These are phyloP conservation scores for Apiotrichum porosum DNA, from an alignment of 1,284 basidiomycete species.

Conservation along the genomic window DNA sequence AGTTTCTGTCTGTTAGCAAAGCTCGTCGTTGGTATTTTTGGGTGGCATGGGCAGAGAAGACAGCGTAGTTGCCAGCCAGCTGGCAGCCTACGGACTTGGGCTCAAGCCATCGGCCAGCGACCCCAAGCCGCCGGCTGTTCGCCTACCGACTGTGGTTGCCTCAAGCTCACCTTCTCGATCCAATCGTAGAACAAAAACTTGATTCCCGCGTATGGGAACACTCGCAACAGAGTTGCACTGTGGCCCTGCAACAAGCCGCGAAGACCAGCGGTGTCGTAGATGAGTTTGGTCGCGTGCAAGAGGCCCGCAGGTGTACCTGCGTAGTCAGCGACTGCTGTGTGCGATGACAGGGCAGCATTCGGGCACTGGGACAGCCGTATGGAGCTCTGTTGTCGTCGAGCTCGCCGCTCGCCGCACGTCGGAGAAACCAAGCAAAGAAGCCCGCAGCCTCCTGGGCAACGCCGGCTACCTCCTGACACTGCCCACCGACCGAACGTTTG, in stretches of 20 bases:
- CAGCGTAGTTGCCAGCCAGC: too few species aligned
- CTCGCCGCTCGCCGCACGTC: too few species aligned
- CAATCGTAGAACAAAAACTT: constrained; percentile 98
- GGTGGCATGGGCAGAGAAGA: too few species aligned
- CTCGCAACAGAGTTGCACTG: constrained; percentile 69
- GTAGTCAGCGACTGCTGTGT: background rate
- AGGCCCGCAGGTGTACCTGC: constrained; percentile 55
- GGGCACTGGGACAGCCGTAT: too few species aligned
- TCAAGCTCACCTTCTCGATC: constrained; percentile 60
- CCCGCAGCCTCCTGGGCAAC: too few species aligned
- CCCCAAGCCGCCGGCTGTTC: too few species aligned
- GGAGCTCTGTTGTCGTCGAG: too few species aligned
- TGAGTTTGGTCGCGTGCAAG: constrained; percentile 71
- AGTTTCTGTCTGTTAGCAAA: constrained; percentile 52
- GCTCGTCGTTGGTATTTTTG: constrained; percentile 1
- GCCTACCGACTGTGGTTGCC: constrained; percentile 15
- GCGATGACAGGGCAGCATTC: too few species aligned
- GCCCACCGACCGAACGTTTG: too few species aligned
- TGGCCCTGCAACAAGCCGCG: constrained; percentile 91
- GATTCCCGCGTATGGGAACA: constrained; percentile 93
- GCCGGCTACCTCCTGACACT: too few species aligned
- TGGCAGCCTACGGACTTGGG: too few species aligned
- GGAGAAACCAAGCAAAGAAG: too few species aligned
- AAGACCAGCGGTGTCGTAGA: constrained; percentile 67
- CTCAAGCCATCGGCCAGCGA: background rate